A percentile compares a stretch with the other conserved stretches of the same genome.
Conservation (phyloP, 2,329 filamentous ascomycete genomes). For the Cladophialophora chaetospira region DNA sequence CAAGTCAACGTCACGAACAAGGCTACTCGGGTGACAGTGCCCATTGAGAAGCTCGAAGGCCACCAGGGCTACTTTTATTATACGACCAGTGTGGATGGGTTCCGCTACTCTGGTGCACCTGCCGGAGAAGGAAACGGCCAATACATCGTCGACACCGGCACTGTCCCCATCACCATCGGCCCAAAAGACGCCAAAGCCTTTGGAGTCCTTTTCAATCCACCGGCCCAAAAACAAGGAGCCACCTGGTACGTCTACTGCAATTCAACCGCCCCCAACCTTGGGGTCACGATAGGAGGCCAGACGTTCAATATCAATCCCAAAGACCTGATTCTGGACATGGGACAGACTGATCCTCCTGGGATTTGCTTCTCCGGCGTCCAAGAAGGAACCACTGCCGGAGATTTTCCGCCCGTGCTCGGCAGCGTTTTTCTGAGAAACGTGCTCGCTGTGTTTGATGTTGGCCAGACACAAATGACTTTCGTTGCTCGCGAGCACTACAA, state of each 20-base stretch:
- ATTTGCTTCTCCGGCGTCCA: not conserved
- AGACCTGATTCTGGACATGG: not conserved
- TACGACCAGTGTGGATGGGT: not conserved
- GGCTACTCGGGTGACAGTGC: not conserved
- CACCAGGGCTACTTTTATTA: not conserved
- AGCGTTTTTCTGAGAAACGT: not conserved
- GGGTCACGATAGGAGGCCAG: not conserved
- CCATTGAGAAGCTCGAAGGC: not conserved
- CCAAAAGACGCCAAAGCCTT: not conserved
- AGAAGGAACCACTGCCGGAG: no score
- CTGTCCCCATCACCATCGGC: not conserved
- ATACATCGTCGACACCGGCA: not conserved
- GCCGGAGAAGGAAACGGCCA: not conserved
- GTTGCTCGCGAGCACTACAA: not conserved
- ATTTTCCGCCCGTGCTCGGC: not conserved
- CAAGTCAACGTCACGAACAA: not conserved
- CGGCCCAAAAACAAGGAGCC: no score
- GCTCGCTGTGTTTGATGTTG: not conserved
- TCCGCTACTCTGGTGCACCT: not conserved
- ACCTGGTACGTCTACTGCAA: not conserved
- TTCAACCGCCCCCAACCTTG: not conserved
- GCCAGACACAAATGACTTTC: not conserved
- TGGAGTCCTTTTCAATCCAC: not conserved
- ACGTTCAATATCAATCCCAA: not conserved
- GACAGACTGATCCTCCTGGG: not conserved